phyloP scores from a whole-genome alignment of 495 filamentous ascomycete species.

The Corynascus novoguineensis region DNA sequence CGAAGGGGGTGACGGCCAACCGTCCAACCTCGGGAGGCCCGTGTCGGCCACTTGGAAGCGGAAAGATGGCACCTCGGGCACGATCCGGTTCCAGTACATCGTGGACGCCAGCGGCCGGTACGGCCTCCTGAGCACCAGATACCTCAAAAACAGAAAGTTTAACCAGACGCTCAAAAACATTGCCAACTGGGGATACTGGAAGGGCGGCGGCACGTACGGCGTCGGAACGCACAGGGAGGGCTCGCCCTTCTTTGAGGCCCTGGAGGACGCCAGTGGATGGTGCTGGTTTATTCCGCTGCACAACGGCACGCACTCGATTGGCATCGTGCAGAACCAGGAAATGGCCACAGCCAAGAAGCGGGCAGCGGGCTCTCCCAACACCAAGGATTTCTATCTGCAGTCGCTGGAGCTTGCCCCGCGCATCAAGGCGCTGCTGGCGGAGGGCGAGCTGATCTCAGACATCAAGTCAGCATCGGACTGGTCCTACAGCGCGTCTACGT shows the following conservation, averaged over 20 bases:
- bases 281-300: conserved; percentile 44
- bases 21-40: conserved; percentile 35
- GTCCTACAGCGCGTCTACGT: conserved; percentile 39
- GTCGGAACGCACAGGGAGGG: conserved; percentile 28
- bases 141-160: conserved; percentile 40
- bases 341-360: not conserved
- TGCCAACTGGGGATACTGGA: conserved; percentile 45
- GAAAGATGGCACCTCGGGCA: conserved; percentile 38
- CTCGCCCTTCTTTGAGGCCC: conserved; percentile 40
- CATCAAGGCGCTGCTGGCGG: conserved; percentile 24
- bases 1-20: conserved; percentile 3
- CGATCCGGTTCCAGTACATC: conserved; percentile 40
- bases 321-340: conserved; percentile 23
- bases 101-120: conserved; percentile 43
- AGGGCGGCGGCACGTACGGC: conserved; percentile 25
- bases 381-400: conserved; percentile 38
- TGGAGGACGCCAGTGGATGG: conserved; percentile 40
- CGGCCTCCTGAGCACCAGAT: conserved; percentile 39
- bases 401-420: conserved; percentile 30
- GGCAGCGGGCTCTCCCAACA: not conserved
- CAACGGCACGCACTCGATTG: conserved; percentile 40
- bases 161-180: conserved; percentile 41
- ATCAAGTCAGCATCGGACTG: conserved; percentile 39
- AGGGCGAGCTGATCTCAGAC: conserved; percentile 27
- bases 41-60: conserved; percentile 41